These are phyloP conservation scores for Brettanomyces bruxellensis DNA, from an alignment of 805 yeast genomes.

Conservation along the genomic window DNA sequence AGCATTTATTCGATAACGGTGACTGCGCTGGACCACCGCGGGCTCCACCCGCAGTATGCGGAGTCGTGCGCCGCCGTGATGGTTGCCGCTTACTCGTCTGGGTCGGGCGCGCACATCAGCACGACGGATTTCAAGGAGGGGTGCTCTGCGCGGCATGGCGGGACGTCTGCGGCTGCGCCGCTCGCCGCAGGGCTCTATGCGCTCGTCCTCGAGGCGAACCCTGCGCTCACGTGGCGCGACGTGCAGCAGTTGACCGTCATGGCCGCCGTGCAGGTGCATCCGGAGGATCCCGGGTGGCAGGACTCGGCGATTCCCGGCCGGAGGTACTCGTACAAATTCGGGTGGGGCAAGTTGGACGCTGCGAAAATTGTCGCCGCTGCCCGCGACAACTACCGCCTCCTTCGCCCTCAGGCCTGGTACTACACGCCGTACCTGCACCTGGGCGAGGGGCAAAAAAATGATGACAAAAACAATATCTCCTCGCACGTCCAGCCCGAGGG, in stretches of 20 bases:
- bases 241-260: constrained; percentile 75
- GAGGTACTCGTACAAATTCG: constrained; percentile 76
- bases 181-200: constrained; percentile 95
- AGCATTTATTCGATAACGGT: constrained; percentile 92
- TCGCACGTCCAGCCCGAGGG: too few relatives aligned
- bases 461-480: too few relatives aligned
- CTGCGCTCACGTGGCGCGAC: constrained; percentile 91
- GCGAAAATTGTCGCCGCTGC: constrained; percentile 65
- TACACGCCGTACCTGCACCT: constrained; percentile 33
- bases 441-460: neutral
- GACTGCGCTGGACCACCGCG: constrained; percentile 84
- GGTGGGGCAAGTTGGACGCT: constrained; percentile 90
- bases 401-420: constrained; percentile 88
- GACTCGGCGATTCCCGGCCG: constrained; percentile 51
- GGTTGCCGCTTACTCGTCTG: constrained; percentile 89
- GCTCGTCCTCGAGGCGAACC: constrained; percentile 72
- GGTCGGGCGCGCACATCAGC: constrained; percentile 81
- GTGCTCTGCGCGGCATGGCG: constrained; percentile 80
- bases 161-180: constrained; percentile 99
- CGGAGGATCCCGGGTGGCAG: constrained; percentile 67
- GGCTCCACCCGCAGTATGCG: constrained; percentile 80
- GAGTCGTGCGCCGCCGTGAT: constrained; percentile 93
- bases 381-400: constrained; percentile 55
- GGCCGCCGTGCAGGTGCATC: constrained; percentile 60
- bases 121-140: constrained; percentile 68